phyloP scores from a whole-genome alignment of 1,284 basidiomycete species.

The Gomphus bonarii region DNA sequence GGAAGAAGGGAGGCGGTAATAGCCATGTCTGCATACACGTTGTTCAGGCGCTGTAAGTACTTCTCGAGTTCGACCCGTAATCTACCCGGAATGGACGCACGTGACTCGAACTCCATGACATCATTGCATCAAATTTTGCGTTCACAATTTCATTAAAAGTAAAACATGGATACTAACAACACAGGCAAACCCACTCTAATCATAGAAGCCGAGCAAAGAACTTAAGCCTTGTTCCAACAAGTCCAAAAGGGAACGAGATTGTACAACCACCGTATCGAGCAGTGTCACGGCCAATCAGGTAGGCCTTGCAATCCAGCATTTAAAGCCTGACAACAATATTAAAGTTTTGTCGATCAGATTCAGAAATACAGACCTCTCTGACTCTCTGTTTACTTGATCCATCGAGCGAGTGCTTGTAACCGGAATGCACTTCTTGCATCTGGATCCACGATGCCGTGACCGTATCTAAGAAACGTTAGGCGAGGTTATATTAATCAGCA shows the following conservation, averaged over 20 bases:
- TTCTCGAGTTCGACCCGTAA: background rate
- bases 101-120: background rate
- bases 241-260: no score
- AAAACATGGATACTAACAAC: no score
- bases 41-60: constrained; percentile 4
- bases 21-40: background rate
- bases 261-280: background rate
- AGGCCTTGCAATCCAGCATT: constrained; percentile 7
- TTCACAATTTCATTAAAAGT: no score
- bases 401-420: constrained; percentile 10
- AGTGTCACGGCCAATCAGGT: constrained; percentile 8
- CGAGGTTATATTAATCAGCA: background rate
- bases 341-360: background rate
- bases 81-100: background rate
- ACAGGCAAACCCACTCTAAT: no score
- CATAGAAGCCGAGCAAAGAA: no score
- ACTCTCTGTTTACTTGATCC: constrained; percentile 7
- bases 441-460: constrained; percentile 3
- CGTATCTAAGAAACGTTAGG: background rate
- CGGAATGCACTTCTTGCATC: constrained; percentile 8
- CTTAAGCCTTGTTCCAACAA: background rate
- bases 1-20: background rate
- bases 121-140: no score
- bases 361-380: constrained; percentile 1
- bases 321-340: background rate